Evolutionary conservation across 2,329 filamentous ascomycete species (phyloP), one percentile per base, ranked within the genome.

Genomic region (Helotiales sp.): DNA sequence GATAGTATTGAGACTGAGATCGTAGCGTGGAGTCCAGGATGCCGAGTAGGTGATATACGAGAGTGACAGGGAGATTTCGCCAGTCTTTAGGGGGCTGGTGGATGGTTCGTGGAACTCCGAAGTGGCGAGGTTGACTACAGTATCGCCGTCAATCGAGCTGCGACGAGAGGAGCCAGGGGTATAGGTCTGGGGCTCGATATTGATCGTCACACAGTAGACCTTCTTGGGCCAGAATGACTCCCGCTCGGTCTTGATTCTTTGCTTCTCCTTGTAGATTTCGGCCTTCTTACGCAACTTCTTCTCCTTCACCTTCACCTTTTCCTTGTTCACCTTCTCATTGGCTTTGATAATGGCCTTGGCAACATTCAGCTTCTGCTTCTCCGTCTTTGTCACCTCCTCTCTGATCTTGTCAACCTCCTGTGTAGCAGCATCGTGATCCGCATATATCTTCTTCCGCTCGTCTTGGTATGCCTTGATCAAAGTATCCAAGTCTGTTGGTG

Each of bases 161-260:
- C 80, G 77, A 8, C 80, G 77, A 10, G 81, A 83, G 0, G 79
- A 78, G 31, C 62, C 55, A 3, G 77, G 77, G 0, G 79, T 79
- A 44, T 74, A 69, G 29, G 57, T 64, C n/a, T 73, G 65, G 17
- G 74, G 75, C 46, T 83, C 80, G 24, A 84, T 73, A n/a, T 74
- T 79, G 66, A 84, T 78, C 19, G 74, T 79, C 40, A 83, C 72
- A 1, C 73, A 71, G 66, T 81, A 82, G 64, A 76, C 77, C 33
- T 73, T 72, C 52, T 75, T 77, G 4, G 80, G 77, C 81, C 80
- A 83, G 65, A 80, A 81, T 2, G 68, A 69, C 33, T 75, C 69
- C 47, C 75, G 70, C 63, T 83, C 78, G 13, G 63, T 65, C 30
- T 72, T 75, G 42, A 81, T 64, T 34, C 80, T 74, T 7, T 56